Evolutionary conservation across 164 flowering plant genomes (phyloP).

Genomic region (Echeveria elegans): DNA sequence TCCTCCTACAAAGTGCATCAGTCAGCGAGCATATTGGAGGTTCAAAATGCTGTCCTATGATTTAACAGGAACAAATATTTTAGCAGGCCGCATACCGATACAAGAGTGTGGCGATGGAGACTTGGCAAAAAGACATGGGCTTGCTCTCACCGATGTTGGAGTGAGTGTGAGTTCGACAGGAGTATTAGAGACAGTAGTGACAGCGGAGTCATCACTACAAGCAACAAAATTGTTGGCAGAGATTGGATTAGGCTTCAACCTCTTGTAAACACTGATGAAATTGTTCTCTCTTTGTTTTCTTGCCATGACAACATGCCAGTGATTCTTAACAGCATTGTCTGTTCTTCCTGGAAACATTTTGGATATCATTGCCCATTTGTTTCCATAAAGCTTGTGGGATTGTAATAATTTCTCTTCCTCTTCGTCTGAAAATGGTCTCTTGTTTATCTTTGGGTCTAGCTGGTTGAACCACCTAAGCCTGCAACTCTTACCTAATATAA

Average conservation of each 20-base stretch:
- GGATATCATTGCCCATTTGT: conserved; percentile 80
- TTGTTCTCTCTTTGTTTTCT: conserved; percentile 64
- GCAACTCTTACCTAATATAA: conserved; percentile 57
- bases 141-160: not conserved
- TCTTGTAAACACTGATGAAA: conserved; percentile 39
- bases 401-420: conserved; percentile 66
- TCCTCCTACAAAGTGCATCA: not conserved
- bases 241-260: conserved; percentile 33
- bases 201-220: conserved; percentile 1
- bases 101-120: not conserved
- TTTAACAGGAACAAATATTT: too few relatives aligned
- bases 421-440: conserved; percentile 60
- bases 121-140: not conserved
- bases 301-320: conserved; percentile 87
- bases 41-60: not conserved
- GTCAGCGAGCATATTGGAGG: not conserved
- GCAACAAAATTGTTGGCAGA: not conserved
- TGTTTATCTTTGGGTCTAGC: conserved; percentile 65
- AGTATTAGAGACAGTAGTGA: not conserved
- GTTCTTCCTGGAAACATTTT: conserved; percentile 76
- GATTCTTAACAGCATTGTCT: conserved; percentile 75
- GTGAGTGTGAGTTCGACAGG: not conserved
- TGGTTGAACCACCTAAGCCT: conserved; percentile 78
- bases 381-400: conserved; percentile 60
- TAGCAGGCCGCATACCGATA: not conserved